Evolutionary conservation across 257 asterid genomes (phyloP), one percentile per base, ranked within the genome.

Genomic region (Petunia secreta): DNA sequence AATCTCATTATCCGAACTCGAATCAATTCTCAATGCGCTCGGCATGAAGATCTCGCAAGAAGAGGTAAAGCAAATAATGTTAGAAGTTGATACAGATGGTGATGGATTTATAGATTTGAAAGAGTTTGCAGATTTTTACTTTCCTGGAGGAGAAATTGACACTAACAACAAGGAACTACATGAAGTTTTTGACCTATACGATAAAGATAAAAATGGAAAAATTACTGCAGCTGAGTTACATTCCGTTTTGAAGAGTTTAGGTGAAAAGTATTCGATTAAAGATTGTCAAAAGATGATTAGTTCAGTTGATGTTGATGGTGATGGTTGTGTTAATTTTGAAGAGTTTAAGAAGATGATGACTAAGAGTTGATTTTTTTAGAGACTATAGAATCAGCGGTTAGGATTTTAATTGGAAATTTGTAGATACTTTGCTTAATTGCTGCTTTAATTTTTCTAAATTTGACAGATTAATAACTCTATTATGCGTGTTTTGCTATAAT

Each of bases 291-390:
- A 81, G 40, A 94, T 94, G 98, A 94, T 94, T 80, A 81, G 87
- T 62, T 80, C 89, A 84, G 95, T 92, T 69, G 98, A 94, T 64
- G 95, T 90, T 6, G 97, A 94, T 85, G 97, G 98, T 75, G 98
- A 94, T 82, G 97, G 97, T 1, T 90, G 94, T 87, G 97, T 94
- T 41, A 89, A 92, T 80, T 94, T 94, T 64, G 95, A 90, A 76
- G 98, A 94, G 86, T 94, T 94, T 77, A 92, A 93, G 87, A 92
- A 88, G 92, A 92, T 93, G 98, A 93, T 93, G 94, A 77, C 88
- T 53, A 82, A 89, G 82, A 38, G 82, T 57, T 75, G 81, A 84
- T 58, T 71, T 10, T 71, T 40, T 53, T 25, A 25, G 25, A 13
- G 63, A 10, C 46, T 8, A 44, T 25, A 66, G 25, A 34, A 52